These are phyloP conservation scores for Torulaspora globosa DNA, from an alignment of 1,139 yeast species.

Conservation along the genomic window DNA sequence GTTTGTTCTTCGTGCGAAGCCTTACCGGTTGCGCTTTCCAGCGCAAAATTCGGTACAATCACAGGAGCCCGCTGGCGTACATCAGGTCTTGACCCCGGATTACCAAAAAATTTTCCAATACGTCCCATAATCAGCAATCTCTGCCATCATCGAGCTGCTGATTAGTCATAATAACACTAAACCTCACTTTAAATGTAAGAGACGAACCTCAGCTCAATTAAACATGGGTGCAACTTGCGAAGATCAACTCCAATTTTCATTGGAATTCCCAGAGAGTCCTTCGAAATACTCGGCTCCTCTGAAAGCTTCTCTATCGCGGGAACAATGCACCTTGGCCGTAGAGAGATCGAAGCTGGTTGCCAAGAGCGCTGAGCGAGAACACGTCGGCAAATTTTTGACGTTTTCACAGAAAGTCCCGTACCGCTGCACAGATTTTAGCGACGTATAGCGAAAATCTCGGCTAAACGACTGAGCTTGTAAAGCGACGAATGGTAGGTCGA, in stretches of 20 bases:
- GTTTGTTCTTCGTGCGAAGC: conserved; percentile 5
- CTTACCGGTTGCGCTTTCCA: not conserved
- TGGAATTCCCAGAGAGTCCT: not conserved
- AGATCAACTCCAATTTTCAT: too few species aligned
- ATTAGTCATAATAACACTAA: not conserved
- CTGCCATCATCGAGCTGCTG: not conserved
- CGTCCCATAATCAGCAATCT: conserved; percentile 17
- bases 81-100: conserved; percentile 26
- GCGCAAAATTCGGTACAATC: conserved; percentile 4
- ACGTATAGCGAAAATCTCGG: too few species aligned
- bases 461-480: too few species aligned
- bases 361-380: too few species aligned
- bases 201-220: not conserved
- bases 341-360: too few species aligned
- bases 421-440: too few species aligned
- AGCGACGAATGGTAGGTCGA: too few species aligned
- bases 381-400: too few species aligned
- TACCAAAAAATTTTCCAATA: conserved; percentile 20
- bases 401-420: too few species aligned
- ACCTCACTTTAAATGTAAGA: not conserved
- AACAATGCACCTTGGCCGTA: too few species aligned
- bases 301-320: too few species aligned
- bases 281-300: not conserved
- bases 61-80: conserved; percentile 22
- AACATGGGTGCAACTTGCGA: not conserved